Conservation (phyloP, 805 yeast genomes). For the Sungouiozyma ichnusensis region DNA sequence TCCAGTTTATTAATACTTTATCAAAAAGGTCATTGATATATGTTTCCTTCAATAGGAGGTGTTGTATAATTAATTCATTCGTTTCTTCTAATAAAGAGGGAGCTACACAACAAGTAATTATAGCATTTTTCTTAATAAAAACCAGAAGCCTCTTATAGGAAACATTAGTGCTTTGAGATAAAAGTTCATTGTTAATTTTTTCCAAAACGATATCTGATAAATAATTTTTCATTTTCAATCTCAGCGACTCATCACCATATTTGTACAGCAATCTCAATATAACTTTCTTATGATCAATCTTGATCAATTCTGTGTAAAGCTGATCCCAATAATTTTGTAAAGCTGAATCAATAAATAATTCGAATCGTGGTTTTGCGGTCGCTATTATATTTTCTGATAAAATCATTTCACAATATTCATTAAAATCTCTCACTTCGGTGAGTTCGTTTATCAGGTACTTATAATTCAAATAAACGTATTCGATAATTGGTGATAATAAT, state of each 20-base stretch:
- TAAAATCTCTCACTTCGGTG: background rate
- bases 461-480: conserved; percentile 8
- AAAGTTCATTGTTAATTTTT: background rate
- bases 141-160: background rate
- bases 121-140: background rate
- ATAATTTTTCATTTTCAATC: background rate
- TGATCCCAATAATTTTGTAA: background rate
- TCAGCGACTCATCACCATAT: background rate
- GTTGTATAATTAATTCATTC: background rate
- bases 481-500: conserved; percentile 6
- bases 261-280: background rate
- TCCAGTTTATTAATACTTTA: background rate
- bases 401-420: conserved; percentile 1
- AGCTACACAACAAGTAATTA: background rate
- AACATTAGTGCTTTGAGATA: too few relatives aligned
- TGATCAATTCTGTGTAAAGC: too few relatives aligned
- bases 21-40: background rate
- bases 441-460: conserved; percentile 5
- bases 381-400: background rate
- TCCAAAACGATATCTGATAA: background rate
- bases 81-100: conserved; percentile 1
- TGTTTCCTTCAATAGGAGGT: background rate
- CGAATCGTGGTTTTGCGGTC: background rate
- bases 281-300: background rate
- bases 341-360: background rate